phyloP scores from a whole-genome alignment of 495 filamentous ascomycete genomes.

The Acidomyces sp. region DNA sequence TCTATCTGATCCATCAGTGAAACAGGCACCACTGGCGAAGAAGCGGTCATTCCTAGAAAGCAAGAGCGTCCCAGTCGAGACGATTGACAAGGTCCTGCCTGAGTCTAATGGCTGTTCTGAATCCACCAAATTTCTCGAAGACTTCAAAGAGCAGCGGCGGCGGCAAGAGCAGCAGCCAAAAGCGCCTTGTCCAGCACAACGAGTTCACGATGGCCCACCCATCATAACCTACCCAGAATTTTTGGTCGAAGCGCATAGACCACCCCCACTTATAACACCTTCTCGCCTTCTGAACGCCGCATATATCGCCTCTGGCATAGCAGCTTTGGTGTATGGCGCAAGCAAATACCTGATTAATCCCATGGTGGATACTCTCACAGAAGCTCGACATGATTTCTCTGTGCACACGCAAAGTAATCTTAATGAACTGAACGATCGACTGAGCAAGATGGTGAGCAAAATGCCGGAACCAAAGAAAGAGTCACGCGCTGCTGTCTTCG shows the following conservation, averaged over 20 bases:
- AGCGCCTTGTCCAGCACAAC: constrained; percentile 6
- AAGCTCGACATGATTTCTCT: constrained; percentile 71
- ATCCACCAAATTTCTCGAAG: constrained; percentile 10
- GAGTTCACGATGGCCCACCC: constrained; percentile 36
- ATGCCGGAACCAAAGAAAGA: constrained; percentile 34
- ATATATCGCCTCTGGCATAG: constrained; percentile 59
- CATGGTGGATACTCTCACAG: constrained; percentile 62
- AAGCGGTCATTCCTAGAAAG: constrained; percentile 67
- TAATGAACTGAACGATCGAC: constrained; percentile 53
- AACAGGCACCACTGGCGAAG: constrained; percentile 51
- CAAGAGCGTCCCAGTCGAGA: constrained; percentile 57
- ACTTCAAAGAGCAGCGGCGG: constrained; percentile 14
- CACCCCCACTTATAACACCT: constrained; percentile 67
- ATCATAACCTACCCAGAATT: constrained; percentile 98
- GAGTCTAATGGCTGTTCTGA: constrained; percentile 10
- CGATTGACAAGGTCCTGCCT: constrained; percentile 40
- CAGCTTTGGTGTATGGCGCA: constrained; percentile 63
- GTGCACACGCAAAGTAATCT: constrained; percentile 52
- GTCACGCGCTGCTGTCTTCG: constrained; percentile 11
- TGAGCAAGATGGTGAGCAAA: constrained; percentile 57
- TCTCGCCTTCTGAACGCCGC: constrained; percentile 61
- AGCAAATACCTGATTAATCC: constrained; percentile 70
- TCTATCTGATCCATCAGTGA: constrained; percentile 66
- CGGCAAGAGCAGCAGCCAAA: constrained; percentile 1
- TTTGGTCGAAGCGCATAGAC: constrained; percentile 50